Base-by-base conservation (phyloP, 306 rosid species). In the Begonia masoniana region DNA sequence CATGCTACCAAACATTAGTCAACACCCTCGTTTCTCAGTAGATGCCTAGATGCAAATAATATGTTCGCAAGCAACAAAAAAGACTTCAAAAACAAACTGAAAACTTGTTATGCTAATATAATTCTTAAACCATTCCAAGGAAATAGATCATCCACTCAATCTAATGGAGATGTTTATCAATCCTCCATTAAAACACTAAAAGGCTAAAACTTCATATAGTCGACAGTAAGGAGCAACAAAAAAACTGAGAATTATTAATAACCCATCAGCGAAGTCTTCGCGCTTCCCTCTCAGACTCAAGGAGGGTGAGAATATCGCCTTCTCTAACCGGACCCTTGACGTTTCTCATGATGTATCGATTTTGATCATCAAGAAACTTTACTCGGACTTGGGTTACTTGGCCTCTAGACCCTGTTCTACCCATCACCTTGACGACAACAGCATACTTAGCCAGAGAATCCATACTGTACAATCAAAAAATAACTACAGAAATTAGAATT, bases 221-320 rank as follows among this genome's bases (percentile, higher is more conserved):
- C 12, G n/a, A 43, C 48, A 43, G 1, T 8, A 12, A 43, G 2
- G n/a, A 43, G 48, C 12, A 10, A 5, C 48, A 0, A 26, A 0
- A 26, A 13, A 50, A 10, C 3, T 43, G 48, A 43, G 48, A 13
- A 10, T 0, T 3, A 43, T 0, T 2, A 43, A 13, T 13, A 43
- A 43, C n/a, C 63, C 63, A 49, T 60, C 57, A 60, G 41, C 64
- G 64, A 47, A 60, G 41, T 24, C 64, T 60, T 21, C 64, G 39
- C 45, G 64, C 64, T 41, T 60, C 64, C 57, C 64, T 60, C 64
- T 60, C 64, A 13, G 64, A 60, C 57, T 60, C 64, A 43, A 60
- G 36, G 10, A 60, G 57, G 12, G 64, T 60, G 21, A 60, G 64
- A 13, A 60, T 60, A 9, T 60, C 64, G 8, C 64, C 64, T 60